These are phyloP conservation scores for Verticillium klebahnii DNA, from an alignment of 2,329 filamentous ascomycete species.

Conservation along the genomic window DNA sequence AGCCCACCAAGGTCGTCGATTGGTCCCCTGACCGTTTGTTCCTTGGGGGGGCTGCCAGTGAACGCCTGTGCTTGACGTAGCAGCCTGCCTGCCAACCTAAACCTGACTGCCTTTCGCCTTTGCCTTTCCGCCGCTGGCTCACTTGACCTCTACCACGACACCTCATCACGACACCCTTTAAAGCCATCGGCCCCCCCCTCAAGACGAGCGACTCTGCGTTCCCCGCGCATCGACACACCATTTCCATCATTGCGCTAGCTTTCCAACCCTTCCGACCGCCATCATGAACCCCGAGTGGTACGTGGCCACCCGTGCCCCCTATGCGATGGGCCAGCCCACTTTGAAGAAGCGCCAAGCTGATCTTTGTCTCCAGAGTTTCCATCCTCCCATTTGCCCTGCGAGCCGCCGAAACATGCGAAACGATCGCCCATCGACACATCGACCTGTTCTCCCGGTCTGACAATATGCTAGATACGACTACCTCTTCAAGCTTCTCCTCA, in stretches of 20 bases:
- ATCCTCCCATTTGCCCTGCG: conserved; percentile 1
- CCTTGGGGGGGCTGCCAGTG: neutral
- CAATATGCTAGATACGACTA: conserved; percentile 84
- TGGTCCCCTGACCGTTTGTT: conserved; percentile 3
- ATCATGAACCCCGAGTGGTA: conserved; percentile 94
- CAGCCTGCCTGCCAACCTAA: conserved; percentile 7
- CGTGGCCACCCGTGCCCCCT: conserved; percentile 32
- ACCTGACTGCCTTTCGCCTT: conserved; percentile 8
- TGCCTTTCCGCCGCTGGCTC: neutral
- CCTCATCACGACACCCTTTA: conserved; percentile 4
- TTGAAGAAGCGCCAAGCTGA: conserved; percentile 12
- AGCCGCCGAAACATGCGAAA: neutral
- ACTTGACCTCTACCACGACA: conserved; percentile 5
- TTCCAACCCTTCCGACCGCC: conserved; percentile 24
- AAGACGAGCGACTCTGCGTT: neutral
- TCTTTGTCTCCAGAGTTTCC: conserved; percentile 6
- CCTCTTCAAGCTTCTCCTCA: conserved; percentile 99
- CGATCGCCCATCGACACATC: neutral
- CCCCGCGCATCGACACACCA: neutral
- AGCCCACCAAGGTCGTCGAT: neutral
- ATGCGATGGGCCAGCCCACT: conserved; percentile 5
- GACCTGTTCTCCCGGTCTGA: conserved; percentile 16
- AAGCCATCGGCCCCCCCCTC: conserved; percentile 10
- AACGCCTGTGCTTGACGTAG: conserved; percentile 10
- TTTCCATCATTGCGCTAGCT: conserved; percentile 7